phyloP scores from a whole-genome alignment of 192 early-diverging fungal species.

The Phlyctochytrium bullatum region DNA sequence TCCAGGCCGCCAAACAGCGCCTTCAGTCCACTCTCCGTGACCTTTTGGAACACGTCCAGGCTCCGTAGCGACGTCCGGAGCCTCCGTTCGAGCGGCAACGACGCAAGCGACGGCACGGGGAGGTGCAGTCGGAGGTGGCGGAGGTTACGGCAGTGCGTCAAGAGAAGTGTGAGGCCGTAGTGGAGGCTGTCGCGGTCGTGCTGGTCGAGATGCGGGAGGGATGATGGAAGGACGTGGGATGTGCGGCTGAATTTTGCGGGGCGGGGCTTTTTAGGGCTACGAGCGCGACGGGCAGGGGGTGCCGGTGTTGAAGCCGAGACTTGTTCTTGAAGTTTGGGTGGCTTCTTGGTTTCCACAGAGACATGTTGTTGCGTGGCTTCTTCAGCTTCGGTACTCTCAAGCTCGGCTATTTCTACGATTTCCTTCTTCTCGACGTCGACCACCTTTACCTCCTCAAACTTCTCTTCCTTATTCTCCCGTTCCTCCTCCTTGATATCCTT shows the following conservation, averaged over 20 bases:
- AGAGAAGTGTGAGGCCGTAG: conserved; percentile 18
- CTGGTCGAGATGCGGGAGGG: not conserved
- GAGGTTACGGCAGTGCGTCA: conserved; percentile 27
- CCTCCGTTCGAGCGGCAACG: not conserved
- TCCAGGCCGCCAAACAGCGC: not conserved
- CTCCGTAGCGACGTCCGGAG: not conserved
- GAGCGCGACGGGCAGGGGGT: not conserved
- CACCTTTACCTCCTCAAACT: not conserved
- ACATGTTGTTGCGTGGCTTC: not conserved
- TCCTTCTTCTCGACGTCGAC: not conserved
- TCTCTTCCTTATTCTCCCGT: conserved; percentile 1
- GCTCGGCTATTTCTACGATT: not conserved
- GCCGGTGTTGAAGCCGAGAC: not conserved
- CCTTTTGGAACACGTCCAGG: conserved; percentile 9
- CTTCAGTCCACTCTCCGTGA: conserved; percentile 3
- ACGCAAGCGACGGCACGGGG: not conserved
- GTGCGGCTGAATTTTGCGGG: not conserved
- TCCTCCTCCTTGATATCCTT: conserved; percentile 2
- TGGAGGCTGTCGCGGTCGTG: conserved; percentile 14
- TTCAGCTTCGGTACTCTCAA: not conserved
- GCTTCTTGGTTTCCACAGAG: too few relatives aligned
- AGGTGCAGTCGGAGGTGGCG: conserved; percentile 18
- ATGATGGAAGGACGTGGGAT: not conserved
- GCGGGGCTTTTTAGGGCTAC: too few relatives aligned
- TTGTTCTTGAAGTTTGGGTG: too few relatives aligned